phyloP scores from a whole-genome alignment of 1,284 basidiomycete species.

The Sporisorium scitamineum region DNA sequence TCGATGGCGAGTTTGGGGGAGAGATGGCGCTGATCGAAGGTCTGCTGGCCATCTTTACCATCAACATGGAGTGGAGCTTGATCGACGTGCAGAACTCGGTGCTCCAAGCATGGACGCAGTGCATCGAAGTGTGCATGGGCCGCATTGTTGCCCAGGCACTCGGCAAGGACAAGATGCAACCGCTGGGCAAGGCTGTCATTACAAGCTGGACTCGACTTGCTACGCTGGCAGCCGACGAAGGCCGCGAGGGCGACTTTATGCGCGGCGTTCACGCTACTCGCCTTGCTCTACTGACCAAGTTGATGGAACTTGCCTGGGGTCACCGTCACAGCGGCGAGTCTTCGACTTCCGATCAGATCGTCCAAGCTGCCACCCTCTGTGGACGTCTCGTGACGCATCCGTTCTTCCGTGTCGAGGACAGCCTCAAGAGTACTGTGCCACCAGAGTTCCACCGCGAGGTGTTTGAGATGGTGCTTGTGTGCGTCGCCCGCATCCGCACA shows the following conservation, averaged over 20 bases:
- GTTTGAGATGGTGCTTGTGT: constrained; percentile 52
- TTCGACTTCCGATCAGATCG: constrained; percentile 72
- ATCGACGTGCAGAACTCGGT: constrained; percentile 81
- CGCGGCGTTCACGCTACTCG: constrained; percentile 82
- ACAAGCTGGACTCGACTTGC: constrained; percentile 48
- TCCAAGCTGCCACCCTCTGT: constrained; percentile 76
- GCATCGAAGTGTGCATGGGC: constrained; percentile 75
- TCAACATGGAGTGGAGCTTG: constrained; percentile 87
- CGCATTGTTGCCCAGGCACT: constrained; percentile 75
- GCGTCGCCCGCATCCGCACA: constrained; percentile 30
- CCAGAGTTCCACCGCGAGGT: constrained; percentile 78
- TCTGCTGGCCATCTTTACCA: constrained; percentile 72
- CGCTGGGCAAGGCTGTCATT: constrained; percentile 38
- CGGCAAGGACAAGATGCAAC: constrained; percentile 72
- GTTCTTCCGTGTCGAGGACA: constrained; percentile 79
- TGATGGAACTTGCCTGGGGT: constrained; percentile 78
- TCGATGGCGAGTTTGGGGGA: constrained; percentile 26
- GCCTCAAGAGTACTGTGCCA: constrained; percentile 77
- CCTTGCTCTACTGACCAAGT: constrained; percentile 78
- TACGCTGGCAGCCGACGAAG: constrained; percentile 76
- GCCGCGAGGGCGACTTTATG: constrained; percentile 84
- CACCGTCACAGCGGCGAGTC: constrained; percentile 70
- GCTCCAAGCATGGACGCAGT: constrained; percentile 81
- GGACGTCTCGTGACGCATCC: constrained; percentile 79
- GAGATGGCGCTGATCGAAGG: constrained; percentile 57